Base-by-base conservation (phyloP, 805 yeast species). In the Candida multigemmis region DNA sequence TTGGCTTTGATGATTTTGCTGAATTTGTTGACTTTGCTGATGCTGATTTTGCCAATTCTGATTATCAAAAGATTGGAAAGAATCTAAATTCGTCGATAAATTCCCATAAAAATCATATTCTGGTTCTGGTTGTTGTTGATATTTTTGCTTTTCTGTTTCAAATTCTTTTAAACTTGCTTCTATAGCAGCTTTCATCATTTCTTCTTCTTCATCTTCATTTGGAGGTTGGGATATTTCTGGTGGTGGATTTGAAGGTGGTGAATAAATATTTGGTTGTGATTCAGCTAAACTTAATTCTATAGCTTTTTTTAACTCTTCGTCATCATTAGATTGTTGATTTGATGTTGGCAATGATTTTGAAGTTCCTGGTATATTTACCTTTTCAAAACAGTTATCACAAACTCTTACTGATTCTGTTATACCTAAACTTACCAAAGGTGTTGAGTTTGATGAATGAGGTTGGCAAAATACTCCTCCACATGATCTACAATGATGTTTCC, bases 391-490 rank as follows among this genome's bases (percentile, higher is more conserved):
- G 33, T 80, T 79, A 41, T 86, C 96, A 55, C 98, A 91, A 0
- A 89, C 96, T 30, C 98, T 67, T 1, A 89, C 97, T 0, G 93
- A 84, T 29, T 80, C 84, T 37, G 73, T 71, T 21, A 91, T 84
- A 0, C 98, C 98, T 26, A 84, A 64, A 24, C 79, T 77, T 0
- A 93, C 89, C 30, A 91, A 59, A 7, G 87, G 77, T 18, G 76
- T 60, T 25, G 52, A 62, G 38, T 82, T 73, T 2, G 78, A 60
- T n/a, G 96, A 84, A 52, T 93, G 94, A 5, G 72, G 68, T 37
- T 82, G 87, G 51, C 94, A 77, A 46, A 69, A 89, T 0, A 85
- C 95, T 3, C 96, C 96, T 14, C 98, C 98, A 56, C 98, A 91
- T 27, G 94, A 80, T 28, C 98, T 69, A 53, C 98, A 91, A 54